Percentiles rank a stretch among this genome's conserved stretches.
These are phyloP conservation scores for Globisporangium sylvaticum DNA, from an alignment of 352 stramenopile species.

Conservation along the genomic window DNA sequence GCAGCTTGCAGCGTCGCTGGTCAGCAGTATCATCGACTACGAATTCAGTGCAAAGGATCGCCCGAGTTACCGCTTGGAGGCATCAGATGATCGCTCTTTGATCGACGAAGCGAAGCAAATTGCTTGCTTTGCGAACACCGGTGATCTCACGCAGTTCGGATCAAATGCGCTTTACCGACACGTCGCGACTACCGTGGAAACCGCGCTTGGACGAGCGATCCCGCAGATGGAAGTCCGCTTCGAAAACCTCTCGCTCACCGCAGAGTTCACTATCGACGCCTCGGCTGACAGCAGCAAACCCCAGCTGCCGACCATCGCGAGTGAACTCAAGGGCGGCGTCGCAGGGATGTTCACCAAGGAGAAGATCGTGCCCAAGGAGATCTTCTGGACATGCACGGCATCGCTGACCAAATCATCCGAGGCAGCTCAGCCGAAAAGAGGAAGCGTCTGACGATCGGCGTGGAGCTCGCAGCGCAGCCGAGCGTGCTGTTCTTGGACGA, in stretches of 20 bases:
- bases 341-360: too few relatives aligned
- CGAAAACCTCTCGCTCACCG: conserved; percentile 1
- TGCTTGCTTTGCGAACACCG: too few relatives aligned
- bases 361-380: too few relatives aligned
- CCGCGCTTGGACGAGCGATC: conserved; percentile 8
- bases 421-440: too few relatives aligned
- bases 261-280: conserved; percentile 2
- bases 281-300: conserved; percentile 9
- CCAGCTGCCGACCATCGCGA: too few relatives aligned
- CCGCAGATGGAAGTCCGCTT: conserved; percentile 26
- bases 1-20: background rate
- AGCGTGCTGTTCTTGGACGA: conserved; percentile 90
- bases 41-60: background rate
- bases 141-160: background rate
- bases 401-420: too few relatives aligned
- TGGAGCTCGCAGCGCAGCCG: conserved; percentile 89
- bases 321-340: too few relatives aligned
- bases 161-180: too few relatives aligned
- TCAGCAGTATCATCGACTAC: background rate
- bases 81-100: background rate
- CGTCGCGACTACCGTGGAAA: too few relatives aligned
- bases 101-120: conserved; percentile 2
- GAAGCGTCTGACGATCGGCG: conserved; percentile 48
- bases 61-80: background rate
- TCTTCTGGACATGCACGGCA: too few relatives aligned